A percentile compares a stretch with the other conserved stretches of the same genome.
phyloP scores from a whole-genome alignment of 495 filamentous ascomycete genomes.

The Neurospora sp. region DNA sequence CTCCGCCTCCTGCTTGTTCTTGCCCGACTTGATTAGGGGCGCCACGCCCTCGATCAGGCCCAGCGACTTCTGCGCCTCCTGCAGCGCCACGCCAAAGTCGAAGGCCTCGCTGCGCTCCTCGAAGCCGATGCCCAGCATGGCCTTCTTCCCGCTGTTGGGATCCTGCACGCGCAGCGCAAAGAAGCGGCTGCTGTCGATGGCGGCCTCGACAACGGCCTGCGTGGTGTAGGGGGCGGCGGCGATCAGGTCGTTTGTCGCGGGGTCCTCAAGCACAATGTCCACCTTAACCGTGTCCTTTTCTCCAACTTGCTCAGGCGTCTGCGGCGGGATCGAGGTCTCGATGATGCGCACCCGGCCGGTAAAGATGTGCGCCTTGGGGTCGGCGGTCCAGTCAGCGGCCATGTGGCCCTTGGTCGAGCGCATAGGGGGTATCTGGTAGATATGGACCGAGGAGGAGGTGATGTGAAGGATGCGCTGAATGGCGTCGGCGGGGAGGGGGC shows the following conservation, averaged over 20 bases:
- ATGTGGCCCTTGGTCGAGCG: conserved; percentile 59
- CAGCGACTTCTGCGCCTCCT: conserved; percentile 55
- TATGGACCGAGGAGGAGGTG: conserved; percentile 50
- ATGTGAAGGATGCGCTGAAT: conserved; percentile 74
- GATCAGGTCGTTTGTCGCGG: conserved; percentile 58
- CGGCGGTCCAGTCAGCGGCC: conserved; percentile 67
- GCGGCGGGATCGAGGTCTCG: conserved; percentile 47
- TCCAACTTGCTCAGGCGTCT: neutral
- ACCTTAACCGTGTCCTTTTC: conserved; percentile 48
- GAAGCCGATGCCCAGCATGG: conserved; percentile 72
- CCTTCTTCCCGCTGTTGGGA: conserved; percentile 56
- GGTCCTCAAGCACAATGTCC: conserved; percentile 68
- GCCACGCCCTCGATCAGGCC: conserved; percentile 25
- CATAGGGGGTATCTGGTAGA: conserved; percentile 72
- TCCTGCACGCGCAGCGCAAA: conserved; percentile 71
- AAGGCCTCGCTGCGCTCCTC: conserved; percentile 76
- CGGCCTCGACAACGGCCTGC: conserved; percentile 53
- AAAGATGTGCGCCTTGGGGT: conserved; percentile 63
- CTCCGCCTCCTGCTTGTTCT: conserved; percentile 25
- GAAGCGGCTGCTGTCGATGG: conserved; percentile 64
- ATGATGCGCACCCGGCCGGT: conserved; percentile 70
- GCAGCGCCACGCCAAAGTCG: conserved; percentile 70
- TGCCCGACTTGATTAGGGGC: conserved; percentile 16
- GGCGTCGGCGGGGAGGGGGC: conserved; percentile 50
- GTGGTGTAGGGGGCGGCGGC: conserved; percentile 66